A percentile compares a stretch with the other conserved stretches of the same genome.
Evolutionary conservation across 129 eudicot genomes (phyloP).

Genomic region (Chrysanthemum seticuspe): DNA sequence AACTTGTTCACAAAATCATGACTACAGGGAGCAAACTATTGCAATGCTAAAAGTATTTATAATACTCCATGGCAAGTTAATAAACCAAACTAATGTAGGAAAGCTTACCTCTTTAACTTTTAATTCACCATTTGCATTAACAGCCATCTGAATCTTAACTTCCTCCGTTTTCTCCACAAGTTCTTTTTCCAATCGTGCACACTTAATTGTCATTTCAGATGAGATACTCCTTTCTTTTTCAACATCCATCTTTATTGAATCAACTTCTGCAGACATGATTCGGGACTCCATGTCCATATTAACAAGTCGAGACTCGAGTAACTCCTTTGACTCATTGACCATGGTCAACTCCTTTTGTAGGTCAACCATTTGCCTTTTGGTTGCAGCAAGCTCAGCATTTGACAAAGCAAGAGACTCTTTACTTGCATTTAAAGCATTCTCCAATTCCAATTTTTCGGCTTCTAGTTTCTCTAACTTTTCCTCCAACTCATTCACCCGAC

Average conservation of each 20-base stretch:
- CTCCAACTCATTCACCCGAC: slow-evolving; percentile 49
- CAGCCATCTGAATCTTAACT: slow-evolving; percentile 42
- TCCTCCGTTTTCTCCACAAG: slow-evolving; percentile 38
- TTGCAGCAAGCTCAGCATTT: slow-evolving; percentile 37
- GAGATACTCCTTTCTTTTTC: slow-evolving; percentile 47
- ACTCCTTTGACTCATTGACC: slow-evolving; percentile 56
- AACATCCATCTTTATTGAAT: slow-evolving; percentile 41
- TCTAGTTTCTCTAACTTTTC: slow-evolving; percentile 49
- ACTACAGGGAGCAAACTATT: not conserved
- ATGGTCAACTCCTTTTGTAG: slow-evolving; percentile 50
- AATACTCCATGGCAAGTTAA: not conserved
- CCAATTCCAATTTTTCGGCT: slow-evolving; percentile 62
- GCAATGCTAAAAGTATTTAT: too few relatives aligned
- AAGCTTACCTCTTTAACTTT: slow-evolving; percentile 71
- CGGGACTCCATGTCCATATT: slow-evolving; percentile 46
- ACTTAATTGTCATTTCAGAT: slow-evolving; percentile 43
- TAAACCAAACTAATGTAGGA: not conserved
- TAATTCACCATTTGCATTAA: slow-evolving; percentile 38
- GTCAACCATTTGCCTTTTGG: slow-evolving; percentile 45
- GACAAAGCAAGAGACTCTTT: slow-evolving; percentile 42
- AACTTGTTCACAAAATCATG: not conserved
- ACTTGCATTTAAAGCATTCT: slow-evolving; percentile 39
- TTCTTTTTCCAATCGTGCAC: slow-evolving; percentile 51
- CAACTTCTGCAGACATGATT: slow-evolving; percentile 45
- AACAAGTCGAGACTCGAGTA: slow-evolving; percentile 47